A percentile compares a stretch with the other conserved stretches of the same genome.
phyloP scores from a whole-genome alignment of 2,329 filamentous ascomycete genomes.

The Metarhizium anisopliae region DNA sequence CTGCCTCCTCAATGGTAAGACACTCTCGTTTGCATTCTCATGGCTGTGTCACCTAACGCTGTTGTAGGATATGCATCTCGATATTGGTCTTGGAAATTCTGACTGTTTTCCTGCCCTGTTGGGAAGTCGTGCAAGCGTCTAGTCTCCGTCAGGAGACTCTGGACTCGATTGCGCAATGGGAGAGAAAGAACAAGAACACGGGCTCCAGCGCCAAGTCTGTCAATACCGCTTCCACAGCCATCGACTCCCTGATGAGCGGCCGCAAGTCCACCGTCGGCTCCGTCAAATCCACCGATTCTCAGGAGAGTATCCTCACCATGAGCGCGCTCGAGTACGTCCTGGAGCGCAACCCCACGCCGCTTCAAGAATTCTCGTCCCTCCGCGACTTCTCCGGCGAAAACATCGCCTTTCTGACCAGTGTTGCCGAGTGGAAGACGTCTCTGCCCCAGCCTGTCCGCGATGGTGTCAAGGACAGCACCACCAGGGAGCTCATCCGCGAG shows the following conservation, averaged over 20 bases:
- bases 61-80: slow-evolving; percentile 35
- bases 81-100: slow-evolving; percentile 52
- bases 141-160: slow-evolving; percentile 32
- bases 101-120: slow-evolving; percentile 53
- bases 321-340: slow-evolving; percentile 53
- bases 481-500: slow-evolving; percentile 27
- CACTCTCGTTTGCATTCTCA: slow-evolving; percentile 29
- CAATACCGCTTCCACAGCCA: slow-evolving; percentile 13
- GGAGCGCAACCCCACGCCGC: slow-evolving; percentile 45
- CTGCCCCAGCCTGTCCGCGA: slow-evolving; percentile 16
- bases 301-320: slow-evolving; percentile 46
- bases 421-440: slow-evolving; percentile 44
- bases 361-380: slow-evolving; percentile 55
- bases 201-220: slow-evolving; percentile 10
- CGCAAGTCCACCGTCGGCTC: slow-evolving; percentile 25
- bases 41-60: not conserved
- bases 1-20: slow-evolving; percentile 51
- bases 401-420: slow-evolving; percentile 54
- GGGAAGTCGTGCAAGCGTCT: slow-evolving; percentile 40
- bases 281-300: slow-evolving; percentile 11
- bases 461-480: slow-evolving; percentile 11
- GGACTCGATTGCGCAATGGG: slow-evolving; percentile 35
- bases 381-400: slow-evolving; percentile 65
- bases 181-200: slow-evolving; percentile 24
- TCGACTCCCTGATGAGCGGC: slow-evolving; percentile 18